Percentiles rank a stretch among this genome's conserved stretches.
phyloP scores from a whole-genome alignment of 1,139 yeast genomes.

The Maudiozyma humilis region DNA sequence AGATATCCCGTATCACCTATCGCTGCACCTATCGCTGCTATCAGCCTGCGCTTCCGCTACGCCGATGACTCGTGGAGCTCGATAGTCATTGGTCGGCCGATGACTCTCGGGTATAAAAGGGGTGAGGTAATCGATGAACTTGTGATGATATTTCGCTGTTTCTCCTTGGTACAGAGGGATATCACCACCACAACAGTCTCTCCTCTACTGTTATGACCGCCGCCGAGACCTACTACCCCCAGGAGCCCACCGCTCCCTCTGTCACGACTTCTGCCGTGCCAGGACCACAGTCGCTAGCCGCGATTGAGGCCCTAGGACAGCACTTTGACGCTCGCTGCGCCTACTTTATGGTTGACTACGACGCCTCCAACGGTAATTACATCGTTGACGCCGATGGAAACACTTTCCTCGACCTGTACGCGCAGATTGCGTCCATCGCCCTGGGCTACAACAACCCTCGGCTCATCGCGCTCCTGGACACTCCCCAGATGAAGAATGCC shows the following conservation, averaged over 20 bases:
- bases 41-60: not conserved
- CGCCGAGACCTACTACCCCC: slow-evolving; percentile 48
- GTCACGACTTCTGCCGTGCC: slow-evolving; percentile 45
- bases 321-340: slow-evolving; percentile 63
- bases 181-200: not conserved
- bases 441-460: slow-evolving; percentile 73
- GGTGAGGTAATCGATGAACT: not conserved
- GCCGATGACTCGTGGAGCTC: not conserved
- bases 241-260: slow-evolving; percentile 47
- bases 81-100: not conserved
- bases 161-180: too few species aligned
- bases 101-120: not conserved
- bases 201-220: slow-evolving; percentile 33
- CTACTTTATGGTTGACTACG: slow-evolving; percentile 61
- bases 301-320: slow-evolving; percentile 42
- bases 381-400: slow-evolving; percentile 67
- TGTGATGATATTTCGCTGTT: too few species aligned
- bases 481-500: slow-evolving; percentile 60
- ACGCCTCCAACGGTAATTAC: slow-evolving; percentile 60
- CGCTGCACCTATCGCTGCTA: not conserved
- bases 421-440: slow-evolving; percentile 69
- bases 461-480: slow-evolving; percentile 49
- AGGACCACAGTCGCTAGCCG: slow-evolving; percentile 48
- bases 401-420: slow-evolving; percentile 52
- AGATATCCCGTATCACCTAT: too few species aligned